Evolutionary conservation across 208 protist species (phyloP), one percentile per base, ranked within the genome.

Genomic region (Naegleria fowleri): DNA sequence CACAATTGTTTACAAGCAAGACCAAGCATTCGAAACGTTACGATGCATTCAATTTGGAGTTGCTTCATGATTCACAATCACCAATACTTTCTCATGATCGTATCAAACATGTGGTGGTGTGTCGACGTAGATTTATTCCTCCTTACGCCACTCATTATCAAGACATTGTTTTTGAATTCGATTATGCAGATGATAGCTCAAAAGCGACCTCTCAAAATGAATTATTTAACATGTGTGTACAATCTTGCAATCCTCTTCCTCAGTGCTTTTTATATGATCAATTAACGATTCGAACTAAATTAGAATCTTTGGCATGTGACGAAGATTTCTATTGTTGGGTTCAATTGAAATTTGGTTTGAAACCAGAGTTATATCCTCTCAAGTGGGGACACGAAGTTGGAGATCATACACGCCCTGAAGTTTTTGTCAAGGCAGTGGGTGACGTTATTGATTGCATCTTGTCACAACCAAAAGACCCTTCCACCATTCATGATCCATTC

Each of bases 221-320:
- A 79, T 79, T 79, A 36, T 79, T 79, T 11, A 79, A 79, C n/a
- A 48, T 51, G 29, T 51, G 33, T 48, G 29, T 43, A 86, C 83
- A 86, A n/a, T 86, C 83, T 6, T 86, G 39, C 1, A 40, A 86
- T 86, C 16, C 38, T 48, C 15, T 48, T 19, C 40, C 83, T 29
- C 33, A 86, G n/a, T 86, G 83, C 41, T 86, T 86, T 29, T 51
- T 86, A 16, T 86, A 86, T 48, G 83, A 86, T 48, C 13, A 40
- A 86, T 86, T 86, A 43, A 25, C 40, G 7, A 40, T 86, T 86
- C 7, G 83, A 48, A 86, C 83, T 2, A 86, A 48, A 43, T 43
- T 86, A 16, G 83, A 86, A 29, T 51, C 39, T 6, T 86, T 86
- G 25, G 16, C 29, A 33, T 16, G 39, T 51, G 83, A 86, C 41